These are phyloP conservation scores for Phytophthora brassicae DNA, from an alignment of 352 stramenopile genomes.

Conservation along the genomic window DNA sequence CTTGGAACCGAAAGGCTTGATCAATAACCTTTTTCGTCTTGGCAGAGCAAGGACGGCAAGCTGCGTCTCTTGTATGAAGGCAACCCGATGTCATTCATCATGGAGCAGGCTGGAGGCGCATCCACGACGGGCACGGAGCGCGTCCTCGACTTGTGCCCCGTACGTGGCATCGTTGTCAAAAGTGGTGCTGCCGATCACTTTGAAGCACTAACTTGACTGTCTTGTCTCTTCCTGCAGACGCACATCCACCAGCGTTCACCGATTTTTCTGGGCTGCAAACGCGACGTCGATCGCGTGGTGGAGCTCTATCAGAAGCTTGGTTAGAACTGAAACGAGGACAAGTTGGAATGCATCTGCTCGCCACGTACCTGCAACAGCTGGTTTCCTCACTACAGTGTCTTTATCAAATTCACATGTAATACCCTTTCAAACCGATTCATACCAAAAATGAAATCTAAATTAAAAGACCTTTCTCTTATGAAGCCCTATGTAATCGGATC, in stretches of 20 bases:
- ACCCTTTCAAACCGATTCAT: background rate
- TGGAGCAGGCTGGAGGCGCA: slow-evolving; percentile 95
- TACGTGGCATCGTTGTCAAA: slow-evolving; percentile 29
- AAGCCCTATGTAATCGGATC: background rate
- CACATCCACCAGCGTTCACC: slow-evolving; percentile 96
- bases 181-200: slow-evolving; percentile 9
- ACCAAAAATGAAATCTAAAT: background rate
- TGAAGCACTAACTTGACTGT: slow-evolving; percentile 8
- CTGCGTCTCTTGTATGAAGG: slow-evolving; percentile 97
- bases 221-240: slow-evolving; percentile 38
- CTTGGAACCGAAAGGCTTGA: slow-evolving; percentile 5
- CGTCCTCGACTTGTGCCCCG: slow-evolving; percentile 93
- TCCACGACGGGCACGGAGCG: slow-evolving; percentile 93
- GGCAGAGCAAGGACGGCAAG: slow-evolving; percentile 87
- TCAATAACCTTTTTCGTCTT: slow-evolving; percentile 2
- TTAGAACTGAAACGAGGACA: slow-evolving; percentile 10
- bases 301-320: slow-evolving; percentile 67
- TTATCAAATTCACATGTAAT: too few relatives aligned
- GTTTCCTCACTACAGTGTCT: background rate
- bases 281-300: slow-evolving; percentile 79
- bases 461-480: background rate
- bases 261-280: slow-evolving; percentile 95
- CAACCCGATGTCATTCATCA: slow-evolving; percentile 98
- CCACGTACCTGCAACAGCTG: slow-evolving; percentile 22
- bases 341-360: background rate